phyloP scores from a whole-genome alignment of 2,329 filamentous ascomycete genomes.

The Taxawa tesnikishii region DNA sequence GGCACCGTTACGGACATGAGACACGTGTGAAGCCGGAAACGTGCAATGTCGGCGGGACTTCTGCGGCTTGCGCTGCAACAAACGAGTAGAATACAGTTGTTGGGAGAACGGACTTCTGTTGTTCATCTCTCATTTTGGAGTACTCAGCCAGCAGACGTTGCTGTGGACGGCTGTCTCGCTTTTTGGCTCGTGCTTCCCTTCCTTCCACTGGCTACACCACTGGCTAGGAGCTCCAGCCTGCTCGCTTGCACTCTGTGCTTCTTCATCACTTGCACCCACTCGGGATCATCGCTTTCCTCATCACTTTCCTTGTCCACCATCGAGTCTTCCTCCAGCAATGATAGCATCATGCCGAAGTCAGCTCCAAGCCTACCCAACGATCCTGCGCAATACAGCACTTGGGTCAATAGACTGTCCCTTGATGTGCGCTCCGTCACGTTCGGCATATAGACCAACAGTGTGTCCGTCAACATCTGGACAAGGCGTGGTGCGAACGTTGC shows the following conservation, averaged over 20 bases:
- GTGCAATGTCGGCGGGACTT: too few species aligned
- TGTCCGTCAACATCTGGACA: conserved; percentile 67
- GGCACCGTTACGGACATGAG: too few species aligned
- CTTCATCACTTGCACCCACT: conserved; percentile 84
- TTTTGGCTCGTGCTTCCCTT: conserved; percentile 8
- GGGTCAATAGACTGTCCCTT: conserved; percentile 78
- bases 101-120: too few species aligned
- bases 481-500: conserved; percentile 77
- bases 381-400: conserved; percentile 85
- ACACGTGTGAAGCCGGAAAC: too few species aligned
- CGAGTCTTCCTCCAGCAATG: conserved; percentile 40
- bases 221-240: conserved; percentile 48
- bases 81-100: too few species aligned
- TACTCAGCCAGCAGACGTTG: conserved; percentile 6
- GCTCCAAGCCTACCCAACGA: conserved; percentile 82
- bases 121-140: too few species aligned
- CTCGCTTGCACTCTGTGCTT: conserved; percentile 78
- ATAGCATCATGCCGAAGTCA: conserved; percentile 84
- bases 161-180: conserved; percentile 7
- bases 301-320: conserved; percentile 40
- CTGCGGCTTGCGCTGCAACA: too few species aligned
- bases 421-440: conserved; percentile 69
- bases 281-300: conserved; percentile 45
- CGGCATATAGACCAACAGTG: conserved; percentile 63
- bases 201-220: conserved; percentile 25